phyloP scores from a whole-genome alignment of 2,329 filamentous ascomycete genomes.

The Talaromyces amestolkiae region DNA sequence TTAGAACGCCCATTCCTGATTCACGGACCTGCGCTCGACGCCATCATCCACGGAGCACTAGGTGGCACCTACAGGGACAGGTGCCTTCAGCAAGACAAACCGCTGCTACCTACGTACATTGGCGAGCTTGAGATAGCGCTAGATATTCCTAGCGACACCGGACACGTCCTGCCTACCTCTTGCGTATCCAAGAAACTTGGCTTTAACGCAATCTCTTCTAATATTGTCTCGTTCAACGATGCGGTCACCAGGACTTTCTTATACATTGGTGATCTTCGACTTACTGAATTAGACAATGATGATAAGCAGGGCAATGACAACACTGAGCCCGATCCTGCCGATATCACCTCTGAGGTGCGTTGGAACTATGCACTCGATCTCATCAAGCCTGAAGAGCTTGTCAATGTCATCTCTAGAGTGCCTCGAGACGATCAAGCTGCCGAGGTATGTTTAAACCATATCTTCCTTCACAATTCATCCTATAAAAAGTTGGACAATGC shows the following conservation, averaged over 20 bases:
- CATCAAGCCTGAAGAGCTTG: neutral
- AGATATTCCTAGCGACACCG: neutral
- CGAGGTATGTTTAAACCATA: too few species aligned
- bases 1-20: neutral
- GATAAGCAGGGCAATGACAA: neutral
- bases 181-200: neutral
- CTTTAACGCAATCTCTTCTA: neutral
- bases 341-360: neutral
- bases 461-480: too few species aligned
- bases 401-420: neutral
- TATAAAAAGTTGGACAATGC: too few species aligned
- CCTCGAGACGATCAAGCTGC: neutral
- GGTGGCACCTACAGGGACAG: neutral
- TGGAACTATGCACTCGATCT: slow-evolving; percentile 2
- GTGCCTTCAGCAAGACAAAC: neutral
- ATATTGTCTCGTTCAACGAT: neutral
- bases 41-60: neutral
- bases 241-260: neutral
- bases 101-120: neutral
- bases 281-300: neutral
- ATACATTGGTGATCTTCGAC: neutral
- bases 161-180: neutral
- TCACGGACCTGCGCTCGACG: neutral
- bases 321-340: neutral
- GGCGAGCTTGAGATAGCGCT: neutral